phyloP scores from a whole-genome alignment of 2,329 filamentous ascomycete species.

The Cadophora sp. region DNA sequence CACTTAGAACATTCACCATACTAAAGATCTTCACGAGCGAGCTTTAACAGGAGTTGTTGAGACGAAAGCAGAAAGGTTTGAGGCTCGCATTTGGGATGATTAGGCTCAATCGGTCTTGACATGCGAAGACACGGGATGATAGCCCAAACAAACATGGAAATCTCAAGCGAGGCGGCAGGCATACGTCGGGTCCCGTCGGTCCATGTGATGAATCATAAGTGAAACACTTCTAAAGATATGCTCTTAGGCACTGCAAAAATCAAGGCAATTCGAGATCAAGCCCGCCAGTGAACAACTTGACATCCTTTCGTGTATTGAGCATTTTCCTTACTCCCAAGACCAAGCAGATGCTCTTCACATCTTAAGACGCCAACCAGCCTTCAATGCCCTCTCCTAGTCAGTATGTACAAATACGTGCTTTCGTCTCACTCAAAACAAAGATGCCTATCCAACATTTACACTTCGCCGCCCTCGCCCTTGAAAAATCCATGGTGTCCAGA shows the following conservation, averaged over 20 bases:
- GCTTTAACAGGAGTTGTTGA: not conserved
- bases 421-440: not conserved
- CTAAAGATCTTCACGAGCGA: too few relatives aligned
- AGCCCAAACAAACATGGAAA: not conserved
- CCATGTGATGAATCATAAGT: not conserved
- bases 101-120: not conserved
- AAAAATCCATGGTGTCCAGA: conserved; percentile 44
- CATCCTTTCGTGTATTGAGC: conserved; percentile 13
- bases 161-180: not conserved
- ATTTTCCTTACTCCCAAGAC: conserved; percentile 3
- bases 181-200: not conserved
- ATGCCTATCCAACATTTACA: conserved; percentile 33
- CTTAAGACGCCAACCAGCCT: conserved; percentile 13
- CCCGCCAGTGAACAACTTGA: not conserved
- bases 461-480: conserved; percentile 42
- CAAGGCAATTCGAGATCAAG: not conserved
- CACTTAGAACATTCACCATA: too few relatives aligned
- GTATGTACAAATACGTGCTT: conserved; percentile 14
- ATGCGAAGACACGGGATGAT: not conserved
- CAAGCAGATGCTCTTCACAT: conserved; percentile 13
- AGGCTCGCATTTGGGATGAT: not conserved
- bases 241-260: not conserved
- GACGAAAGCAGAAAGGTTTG: conserved; percentile 3
- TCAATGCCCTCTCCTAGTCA: not conserved
- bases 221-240: not conserved